Evolutionary conservation across 163 green algal genomes (phyloP), one percentile per base, ranked within the genome.

Genomic region (Prototheca stagnorum): DNA sequence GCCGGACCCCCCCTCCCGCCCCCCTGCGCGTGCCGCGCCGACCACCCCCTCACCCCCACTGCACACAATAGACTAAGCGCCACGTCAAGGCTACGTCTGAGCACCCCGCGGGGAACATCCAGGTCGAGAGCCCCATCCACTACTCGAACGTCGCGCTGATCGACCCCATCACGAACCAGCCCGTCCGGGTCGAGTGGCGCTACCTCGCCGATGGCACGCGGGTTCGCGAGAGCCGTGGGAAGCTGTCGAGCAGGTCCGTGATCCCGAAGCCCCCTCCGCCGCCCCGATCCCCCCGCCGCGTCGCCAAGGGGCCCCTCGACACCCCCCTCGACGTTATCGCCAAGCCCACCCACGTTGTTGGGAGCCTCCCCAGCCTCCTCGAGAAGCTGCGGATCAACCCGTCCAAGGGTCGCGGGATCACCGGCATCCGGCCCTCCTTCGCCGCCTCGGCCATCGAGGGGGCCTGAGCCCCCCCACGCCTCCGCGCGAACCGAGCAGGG

Each of bases 71-170:
- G 67, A 59, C 40, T 39, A 79, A 79, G 44, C 54, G 56, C 8
- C n/a, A 51, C 23, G 57, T 77, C 35, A 77, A 77, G 49, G 37
- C 53, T 3, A 66, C 56, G 11, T 37, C 64, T 25, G 59, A 74
- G 19, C 67, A 62, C 31, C 67, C 59, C 3, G 62, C 59, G 24
- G 56, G 59, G 27, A 61, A 64, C n/a, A 48, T 77, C 17, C 65
- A 49, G 28, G 48, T 76, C 12, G 66, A 78, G 58, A 48, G 55
- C 5, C 73, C 77, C 5, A 36, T 89, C 15, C 61, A 75, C 53
- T 87, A 87, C 55, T 78, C 61, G 33, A 86, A 85, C 47, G 71
- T 89, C 4, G 27, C 49, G 22, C 47, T 88, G 19, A 22, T 86
- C 3, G 78, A 89, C 52, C 76, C 75, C 0, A 50, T 72, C 15